Evolutionary conservation across 2,329 filamentous ascomycete species (phyloP).

Genomic region (Fusarium keratoplasticum): DNA sequence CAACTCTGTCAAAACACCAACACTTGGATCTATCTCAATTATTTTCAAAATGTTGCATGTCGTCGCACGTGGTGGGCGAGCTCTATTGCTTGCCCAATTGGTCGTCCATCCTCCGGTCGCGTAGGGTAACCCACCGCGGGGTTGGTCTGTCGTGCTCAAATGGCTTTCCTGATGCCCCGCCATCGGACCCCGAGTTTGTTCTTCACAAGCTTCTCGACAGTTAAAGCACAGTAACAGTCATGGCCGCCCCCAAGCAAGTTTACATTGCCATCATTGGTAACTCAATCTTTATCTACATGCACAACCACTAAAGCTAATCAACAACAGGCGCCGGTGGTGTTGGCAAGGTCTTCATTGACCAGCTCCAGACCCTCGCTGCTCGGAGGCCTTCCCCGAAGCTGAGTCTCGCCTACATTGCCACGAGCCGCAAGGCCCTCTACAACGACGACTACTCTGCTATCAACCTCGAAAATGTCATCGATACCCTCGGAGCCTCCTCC

Average conservation of each 20-base stretch:
- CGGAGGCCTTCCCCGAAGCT: slow-evolving; percentile 77
- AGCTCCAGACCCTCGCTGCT: slow-evolving; percentile 76
- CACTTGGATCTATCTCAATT: background rate
- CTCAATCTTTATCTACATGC: background rate
- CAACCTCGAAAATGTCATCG: slow-evolving; percentile 68
- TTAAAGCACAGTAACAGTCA: slow-evolving; percentile 43
- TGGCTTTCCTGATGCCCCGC: slow-evolving; percentile 46
- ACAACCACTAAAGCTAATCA: slow-evolving; percentile 22
- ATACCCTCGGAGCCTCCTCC: slow-evolving; percentile 72
- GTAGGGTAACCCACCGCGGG: slow-evolving; percentile 45
- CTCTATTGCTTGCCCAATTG: slow-evolving; percentile 28
- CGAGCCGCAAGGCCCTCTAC: slow-evolving; percentile 85
- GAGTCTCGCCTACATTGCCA: slow-evolving; percentile 85
- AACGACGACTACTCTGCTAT: slow-evolving; percentile 78
- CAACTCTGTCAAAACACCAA: background rate
- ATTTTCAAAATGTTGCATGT: background rate
- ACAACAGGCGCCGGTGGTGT: slow-evolving; percentile 87
- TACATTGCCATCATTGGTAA: slow-evolving; percentile 66
- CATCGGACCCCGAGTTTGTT: slow-evolving; percentile 49
- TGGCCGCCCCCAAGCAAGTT: slow-evolving; percentile 61
- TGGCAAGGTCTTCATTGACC: slow-evolving; percentile 88
- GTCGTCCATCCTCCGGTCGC: slow-evolving; percentile 23
- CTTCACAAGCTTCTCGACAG: slow-evolving; percentile 37
- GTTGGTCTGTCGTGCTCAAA: slow-evolving; percentile 37
- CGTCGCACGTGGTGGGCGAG: slow-evolving; percentile 13